Conservation (phyloP, 1,284 basidiomycete genomes). For the Sphaerobolus stellatus region DNA sequence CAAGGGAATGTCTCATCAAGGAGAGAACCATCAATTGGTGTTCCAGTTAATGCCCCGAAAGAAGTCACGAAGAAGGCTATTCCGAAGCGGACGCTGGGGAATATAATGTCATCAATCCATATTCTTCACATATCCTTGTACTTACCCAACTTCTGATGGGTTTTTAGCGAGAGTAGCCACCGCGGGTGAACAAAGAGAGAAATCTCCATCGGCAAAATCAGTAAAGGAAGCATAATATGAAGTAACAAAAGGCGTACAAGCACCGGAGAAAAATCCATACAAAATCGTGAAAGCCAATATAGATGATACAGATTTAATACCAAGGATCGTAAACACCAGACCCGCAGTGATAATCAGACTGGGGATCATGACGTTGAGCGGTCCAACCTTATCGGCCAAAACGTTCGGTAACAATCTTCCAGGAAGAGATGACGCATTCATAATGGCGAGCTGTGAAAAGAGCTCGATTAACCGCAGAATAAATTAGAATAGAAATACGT, state of each 20-base stretch:
- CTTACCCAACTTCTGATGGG: too few relatives aligned
- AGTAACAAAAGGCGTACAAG: constrained; percentile 37
- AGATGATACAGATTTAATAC: constrained; percentile 36
- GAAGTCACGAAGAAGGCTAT: constrained; percentile 20
- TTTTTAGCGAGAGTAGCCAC: too few relatives aligned
- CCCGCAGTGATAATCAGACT: background rate
- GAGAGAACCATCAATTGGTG: constrained; percentile 35
- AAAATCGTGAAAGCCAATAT: constrained; percentile 42
- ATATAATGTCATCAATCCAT: too few relatives aligned
- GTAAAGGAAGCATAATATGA: too few relatives aligned
- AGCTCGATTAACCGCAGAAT: constrained; percentile 6
- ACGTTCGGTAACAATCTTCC: constrained; percentile 51
- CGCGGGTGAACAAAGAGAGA: too few relatives aligned
- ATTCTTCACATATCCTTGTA: too few relatives aligned
- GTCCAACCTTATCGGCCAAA: constrained; percentile 46
- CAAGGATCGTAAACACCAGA: constrained; percentile 41
- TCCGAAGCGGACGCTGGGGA: constrained; percentile 24
- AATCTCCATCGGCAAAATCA: too few relatives aligned
- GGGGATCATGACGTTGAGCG: constrained; percentile 20
- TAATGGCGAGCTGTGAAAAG: constrained; percentile 25
- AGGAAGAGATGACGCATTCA: constrained; percentile 49
- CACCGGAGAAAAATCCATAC: constrained; percentile 52
- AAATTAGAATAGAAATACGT: constrained; percentile 18
- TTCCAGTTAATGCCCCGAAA: constrained; percentile 23
- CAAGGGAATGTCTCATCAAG: constrained; percentile 27